phyloP scores from a whole-genome alignment of 371 early-diverging fungal species.

The Parasitella parasitica region DNA sequence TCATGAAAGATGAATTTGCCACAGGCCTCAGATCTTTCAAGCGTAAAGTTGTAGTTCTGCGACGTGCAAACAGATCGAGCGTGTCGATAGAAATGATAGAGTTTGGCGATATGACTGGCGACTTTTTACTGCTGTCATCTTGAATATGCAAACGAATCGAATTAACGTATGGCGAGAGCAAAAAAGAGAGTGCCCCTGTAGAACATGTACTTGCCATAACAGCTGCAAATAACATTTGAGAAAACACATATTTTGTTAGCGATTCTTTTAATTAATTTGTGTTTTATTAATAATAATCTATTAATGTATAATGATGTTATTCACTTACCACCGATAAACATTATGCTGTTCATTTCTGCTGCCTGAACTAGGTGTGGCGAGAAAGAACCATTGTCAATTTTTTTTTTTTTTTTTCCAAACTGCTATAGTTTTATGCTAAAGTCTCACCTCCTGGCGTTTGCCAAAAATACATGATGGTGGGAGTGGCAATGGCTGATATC shows the following conservation, averaged over 20 bases:
- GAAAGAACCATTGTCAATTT: too few species aligned
- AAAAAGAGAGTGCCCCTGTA: conserved; percentile 44
- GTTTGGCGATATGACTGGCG: conserved; percentile 33
- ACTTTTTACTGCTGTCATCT: not conserved
- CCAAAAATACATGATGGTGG: conserved; percentile 46
- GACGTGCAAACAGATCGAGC: conserved; percentile 36
- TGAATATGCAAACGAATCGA: conserved; percentile 29
- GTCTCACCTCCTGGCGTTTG: conserved; percentile 41
- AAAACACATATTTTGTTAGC: conserved; percentile 28
- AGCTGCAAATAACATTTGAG: conserved; percentile 33
- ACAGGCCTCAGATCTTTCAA: conserved; percentile 33
- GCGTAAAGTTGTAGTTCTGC: conserved; percentile 28
- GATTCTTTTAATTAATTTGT: too few species aligned
- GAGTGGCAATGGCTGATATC: conserved; percentile 43
- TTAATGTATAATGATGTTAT: too few species aligned
- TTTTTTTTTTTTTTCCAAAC: too few species aligned
- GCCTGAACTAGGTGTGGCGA: conserved; percentile 41
- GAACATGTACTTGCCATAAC: conserved; percentile 45
- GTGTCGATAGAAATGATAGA: conserved; percentile 44
- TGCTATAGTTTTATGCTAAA: too few species aligned
- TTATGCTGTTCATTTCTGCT: conserved; percentile 25
- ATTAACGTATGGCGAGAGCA: conserved; percentile 46
- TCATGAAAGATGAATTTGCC: conserved; percentile 24
- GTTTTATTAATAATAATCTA: too few species aligned
- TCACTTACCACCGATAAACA: conserved; percentile 47